These are phyloP conservation scores for Williopsis jadinii DNA, from an alignment of 1,139 yeast species.

Conservation along the genomic window DNA sequence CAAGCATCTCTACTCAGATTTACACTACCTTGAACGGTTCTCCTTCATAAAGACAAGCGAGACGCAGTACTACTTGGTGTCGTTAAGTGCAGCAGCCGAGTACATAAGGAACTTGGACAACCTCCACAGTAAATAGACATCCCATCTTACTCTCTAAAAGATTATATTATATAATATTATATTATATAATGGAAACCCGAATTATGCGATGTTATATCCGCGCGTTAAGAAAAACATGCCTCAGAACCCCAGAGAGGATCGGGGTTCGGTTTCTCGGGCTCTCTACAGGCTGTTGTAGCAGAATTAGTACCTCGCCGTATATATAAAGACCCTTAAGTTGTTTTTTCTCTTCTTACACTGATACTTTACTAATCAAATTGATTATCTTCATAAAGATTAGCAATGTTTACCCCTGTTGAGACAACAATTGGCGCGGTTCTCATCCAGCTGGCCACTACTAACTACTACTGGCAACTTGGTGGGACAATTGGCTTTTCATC, in stretches of 20 bases:
- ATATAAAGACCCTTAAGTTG: background rate
- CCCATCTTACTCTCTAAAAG: too few relatives aligned
- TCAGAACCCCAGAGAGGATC: background rate
- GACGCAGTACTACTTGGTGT: slow-evolving; percentile 20
- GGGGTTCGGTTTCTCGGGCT: background rate
- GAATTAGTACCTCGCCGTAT: background rate
- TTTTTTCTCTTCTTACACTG: too few relatives aligned
- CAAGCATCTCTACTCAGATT: slow-evolving; percentile 63
- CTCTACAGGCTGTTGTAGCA: background rate
- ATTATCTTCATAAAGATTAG: too few relatives aligned
- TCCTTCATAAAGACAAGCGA: slow-evolving; percentile 20
- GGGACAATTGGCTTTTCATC: slow-evolving; percentile 39
- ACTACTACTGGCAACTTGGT: slow-evolving; percentile 32
- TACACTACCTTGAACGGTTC: slow-evolving; percentile 79
- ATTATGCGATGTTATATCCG: too few relatives aligned
- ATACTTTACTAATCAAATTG: too few relatives aligned
- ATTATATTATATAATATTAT: too few relatives aligned
- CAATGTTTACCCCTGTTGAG: slow-evolving; percentile 34
- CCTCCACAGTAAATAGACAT: too few relatives aligned
- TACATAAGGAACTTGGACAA: slow-evolving; percentile 12
- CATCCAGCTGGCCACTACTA: slow-evolving; percentile 36
- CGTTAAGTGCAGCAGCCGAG: slow-evolving; percentile 21
- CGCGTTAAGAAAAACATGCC: too few relatives aligned
- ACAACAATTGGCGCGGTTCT: slow-evolving; percentile 37
- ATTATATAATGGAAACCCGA: too few relatives aligned